phyloP scores from a whole-genome alignment of 2,329 filamentous ascomycete genomes.

The Herpomyces periplanetae region DNA sequence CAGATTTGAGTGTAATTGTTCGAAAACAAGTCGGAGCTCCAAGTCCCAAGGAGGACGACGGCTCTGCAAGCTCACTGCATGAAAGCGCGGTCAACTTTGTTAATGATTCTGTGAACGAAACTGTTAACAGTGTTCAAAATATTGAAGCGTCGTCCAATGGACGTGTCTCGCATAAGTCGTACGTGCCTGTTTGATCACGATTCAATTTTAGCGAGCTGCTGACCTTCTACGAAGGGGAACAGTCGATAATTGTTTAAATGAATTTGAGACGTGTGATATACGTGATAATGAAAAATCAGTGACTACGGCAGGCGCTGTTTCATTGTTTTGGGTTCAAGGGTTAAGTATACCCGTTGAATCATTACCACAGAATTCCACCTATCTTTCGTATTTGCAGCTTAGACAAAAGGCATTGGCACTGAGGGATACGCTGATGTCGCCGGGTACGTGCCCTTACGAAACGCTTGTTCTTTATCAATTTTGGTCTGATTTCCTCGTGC shows the following conservation, averaged over 20 bases:
- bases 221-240: slow-evolving; percentile 3
- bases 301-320: slow-evolving; percentile 3
- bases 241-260: slow-evolving; percentile 1
- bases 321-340: slow-evolving; percentile 13
- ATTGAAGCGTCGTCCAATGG: slow-evolving; percentile 8
- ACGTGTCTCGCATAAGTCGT: background rate
- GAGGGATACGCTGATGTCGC: slow-evolving; percentile 9
- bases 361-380: slow-evolving; percentile 10
- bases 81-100: slow-evolving; percentile 12
- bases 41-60: slow-evolving; percentile 6
- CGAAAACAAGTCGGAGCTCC: no score
- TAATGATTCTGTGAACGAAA: slow-evolving; percentile 15
- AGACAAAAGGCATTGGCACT: slow-evolving; percentile 12
- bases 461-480: slow-evolving; percentile 30
- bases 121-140: slow-evolving; percentile 11
- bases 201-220: slow-evolving; percentile 8
- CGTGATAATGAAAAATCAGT: slow-evolving; percentile 2
- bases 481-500: slow-evolving; percentile 29
- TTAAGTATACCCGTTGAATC: slow-evolving; percentile 9
- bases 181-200: slow-evolving; percentile 5
- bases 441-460: slow-evolving; percentile 9
- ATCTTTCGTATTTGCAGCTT: slow-evolving; percentile 12
- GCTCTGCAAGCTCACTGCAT: slow-evolving; percentile 8
- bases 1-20: slow-evolving; percentile 14
- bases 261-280: slow-evolving; percentile 3